These are phyloP conservation scores for Brassica hybrid DNA, from an alignment of 441 rosid genomes.

Conservation along the genomic window DNA sequence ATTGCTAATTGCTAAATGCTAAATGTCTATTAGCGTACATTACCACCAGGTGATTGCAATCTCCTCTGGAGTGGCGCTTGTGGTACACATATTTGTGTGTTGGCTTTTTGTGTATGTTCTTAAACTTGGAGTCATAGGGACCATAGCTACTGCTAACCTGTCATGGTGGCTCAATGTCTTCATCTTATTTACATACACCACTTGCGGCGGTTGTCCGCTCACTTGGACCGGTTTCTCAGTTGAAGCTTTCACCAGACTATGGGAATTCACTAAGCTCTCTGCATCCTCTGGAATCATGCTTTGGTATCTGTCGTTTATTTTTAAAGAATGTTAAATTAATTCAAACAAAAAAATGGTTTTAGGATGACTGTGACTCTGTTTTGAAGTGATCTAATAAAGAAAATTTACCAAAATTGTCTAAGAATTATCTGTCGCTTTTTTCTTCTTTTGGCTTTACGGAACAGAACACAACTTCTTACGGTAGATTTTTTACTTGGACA, in stretches of 20 bases:
- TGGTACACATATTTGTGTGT: not conserved
- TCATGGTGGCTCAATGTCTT: constrained; percentile 3
- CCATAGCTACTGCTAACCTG: not conserved
- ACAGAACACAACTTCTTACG: not conserved
- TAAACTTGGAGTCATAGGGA: constrained; percentile 11
- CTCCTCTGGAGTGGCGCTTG: not conserved
- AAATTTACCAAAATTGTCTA: too few relatives aligned
- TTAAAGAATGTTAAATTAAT: too few relatives aligned
- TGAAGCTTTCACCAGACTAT: not conserved
- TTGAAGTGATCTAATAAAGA: too few relatives aligned
- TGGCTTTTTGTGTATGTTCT: constrained; percentile 2
- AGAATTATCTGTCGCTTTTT: not conserved
- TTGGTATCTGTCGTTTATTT: not conserved
- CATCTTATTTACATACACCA: not conserved
- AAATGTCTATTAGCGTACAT: not conserved
- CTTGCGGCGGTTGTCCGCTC: constrained; percentile 5
- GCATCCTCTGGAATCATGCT: not conserved
- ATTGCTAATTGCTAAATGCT: not conserved
- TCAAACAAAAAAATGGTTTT: too few relatives aligned
- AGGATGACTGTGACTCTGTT: too few relatives aligned
- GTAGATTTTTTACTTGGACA: not conserved
- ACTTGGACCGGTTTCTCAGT: constrained; percentile 8
- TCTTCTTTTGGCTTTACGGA: not conserved
- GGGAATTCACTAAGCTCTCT: constrained; percentile 12
- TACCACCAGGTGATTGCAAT: not conserved